phyloP scores from a whole-genome alignment of 345 rosid species.

The Linum usitatissimum region DNA sequence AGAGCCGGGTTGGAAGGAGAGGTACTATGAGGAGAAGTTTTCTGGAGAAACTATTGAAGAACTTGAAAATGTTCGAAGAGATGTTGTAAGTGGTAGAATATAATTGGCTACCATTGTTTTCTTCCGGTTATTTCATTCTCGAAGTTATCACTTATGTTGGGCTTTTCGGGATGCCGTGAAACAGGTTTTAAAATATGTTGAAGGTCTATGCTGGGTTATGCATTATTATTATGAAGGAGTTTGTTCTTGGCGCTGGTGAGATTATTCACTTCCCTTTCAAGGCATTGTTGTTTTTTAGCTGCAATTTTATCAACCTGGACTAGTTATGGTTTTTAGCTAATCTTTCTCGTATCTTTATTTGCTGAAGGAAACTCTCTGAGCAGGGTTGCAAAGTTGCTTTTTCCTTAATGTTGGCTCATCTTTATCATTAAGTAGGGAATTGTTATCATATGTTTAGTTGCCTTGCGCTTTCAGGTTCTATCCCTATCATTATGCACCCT shows the following conservation, averaged over 20 bases:
- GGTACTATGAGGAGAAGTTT: conserved; percentile 87
- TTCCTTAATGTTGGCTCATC: not conserved
- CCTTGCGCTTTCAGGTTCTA: conserved; percentile 53
- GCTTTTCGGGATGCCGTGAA: conserved; percentile 16
- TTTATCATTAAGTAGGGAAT: not conserved
- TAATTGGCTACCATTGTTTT: conserved; percentile 2
- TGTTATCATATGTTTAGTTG: not conserved
- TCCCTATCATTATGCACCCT: conserved; percentile 97
- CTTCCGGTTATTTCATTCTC: not conserved
- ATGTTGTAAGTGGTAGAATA: conserved; percentile 57
- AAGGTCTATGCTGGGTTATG: conserved; percentile 98
- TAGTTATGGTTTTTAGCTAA: too few relatives aligned
- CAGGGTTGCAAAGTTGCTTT: too few relatives aligned
- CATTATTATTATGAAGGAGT: conserved; percentile 95
- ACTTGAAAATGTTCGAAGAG: conserved; percentile 58
- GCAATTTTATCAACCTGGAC: not conserved
- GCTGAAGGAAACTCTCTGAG: too few relatives aligned
- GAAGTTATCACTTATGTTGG: conserved; percentile 1
- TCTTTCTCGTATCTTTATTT: too few relatives aligned
- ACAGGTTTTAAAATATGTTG: conserved; percentile 70
- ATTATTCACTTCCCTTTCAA: conserved; percentile 9
- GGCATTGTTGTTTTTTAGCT: not conserved
- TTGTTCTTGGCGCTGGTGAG: conserved; percentile 96
- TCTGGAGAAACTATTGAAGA: conserved; percentile 49
- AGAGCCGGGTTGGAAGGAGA: conserved; percentile 84